Conservation (phyloP, 1,139 yeast genomes). For the Blastobotrys illinoisensis region DNA sequence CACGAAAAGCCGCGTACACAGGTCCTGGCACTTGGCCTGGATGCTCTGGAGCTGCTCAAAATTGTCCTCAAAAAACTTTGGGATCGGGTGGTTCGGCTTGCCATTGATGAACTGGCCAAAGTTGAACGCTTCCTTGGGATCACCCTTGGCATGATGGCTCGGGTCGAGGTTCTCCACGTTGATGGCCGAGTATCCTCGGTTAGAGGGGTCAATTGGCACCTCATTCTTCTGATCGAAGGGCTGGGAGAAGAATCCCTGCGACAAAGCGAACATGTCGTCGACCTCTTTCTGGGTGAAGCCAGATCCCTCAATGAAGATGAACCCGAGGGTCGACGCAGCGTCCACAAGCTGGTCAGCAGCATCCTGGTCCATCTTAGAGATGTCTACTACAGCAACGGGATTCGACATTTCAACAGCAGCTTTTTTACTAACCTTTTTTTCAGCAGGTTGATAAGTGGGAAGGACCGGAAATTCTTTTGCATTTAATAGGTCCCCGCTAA, state of each 20-base stretch:
- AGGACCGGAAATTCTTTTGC: neutral
- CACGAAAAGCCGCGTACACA: constrained; percentile 30
- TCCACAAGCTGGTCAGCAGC: constrained; percentile 51
- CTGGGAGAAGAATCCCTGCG: constrained; percentile 51
- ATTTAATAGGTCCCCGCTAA: neutral
- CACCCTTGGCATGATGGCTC: constrained; percentile 44
- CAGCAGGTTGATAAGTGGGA: too few relatives aligned
- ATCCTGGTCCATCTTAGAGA: constrained; percentile 39
- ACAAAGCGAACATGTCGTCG: constrained; percentile 46
- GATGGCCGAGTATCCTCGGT: constrained; percentile 59
- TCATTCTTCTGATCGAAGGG: constrained; percentile 46
- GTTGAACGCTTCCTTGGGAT: constrained; percentile 54
- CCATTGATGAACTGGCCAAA: constrained; percentile 31
- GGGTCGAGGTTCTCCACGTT: constrained; percentile 51
- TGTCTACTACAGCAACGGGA: constrained; percentile 39
- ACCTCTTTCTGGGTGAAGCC: constrained; percentile 57
- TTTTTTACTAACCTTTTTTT: too few relatives aligned
- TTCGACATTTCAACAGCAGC: too few relatives aligned
- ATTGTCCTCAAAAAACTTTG: constrained; percentile 28
- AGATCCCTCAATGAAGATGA: constrained; percentile 68
- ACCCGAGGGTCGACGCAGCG: constrained; percentile 68
- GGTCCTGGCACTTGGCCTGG: constrained; percentile 40
- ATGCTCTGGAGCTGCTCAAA: constrained; percentile 27
- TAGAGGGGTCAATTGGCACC: constrained; percentile 44
- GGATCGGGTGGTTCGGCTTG: constrained; percentile 39